Conservation (phyloP, 768 basidiomycete species). For the Trametes meyenii region DNA sequence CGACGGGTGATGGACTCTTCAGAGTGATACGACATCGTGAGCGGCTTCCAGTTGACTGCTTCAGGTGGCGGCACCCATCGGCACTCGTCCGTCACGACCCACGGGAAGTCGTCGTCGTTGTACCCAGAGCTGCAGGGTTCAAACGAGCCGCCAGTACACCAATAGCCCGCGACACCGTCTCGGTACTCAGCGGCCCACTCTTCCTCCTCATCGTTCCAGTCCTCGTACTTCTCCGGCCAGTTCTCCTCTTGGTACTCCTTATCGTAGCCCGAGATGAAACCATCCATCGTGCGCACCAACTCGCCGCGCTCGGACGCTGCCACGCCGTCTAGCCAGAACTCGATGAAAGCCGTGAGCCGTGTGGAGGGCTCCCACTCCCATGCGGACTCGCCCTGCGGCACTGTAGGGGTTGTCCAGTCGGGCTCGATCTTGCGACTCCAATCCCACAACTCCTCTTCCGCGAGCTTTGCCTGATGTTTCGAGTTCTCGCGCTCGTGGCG, state of each 20-base stretch:
- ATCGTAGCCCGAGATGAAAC: conserved; percentile 48
- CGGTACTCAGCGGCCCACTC: conserved; percentile 9
- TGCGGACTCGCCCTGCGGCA: conserved; percentile 10
- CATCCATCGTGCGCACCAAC: conserved; percentile 45
- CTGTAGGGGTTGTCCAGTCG: conserved; percentile 8
- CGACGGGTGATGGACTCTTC: background rate
- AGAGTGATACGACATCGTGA: background rate
- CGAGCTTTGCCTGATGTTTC: conserved; percentile 25
- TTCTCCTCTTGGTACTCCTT: conserved; percentile 32
- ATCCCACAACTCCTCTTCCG: conserved; percentile 18
- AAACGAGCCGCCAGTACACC: conserved; percentile 13
- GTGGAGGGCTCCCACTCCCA: conserved; percentile 19
- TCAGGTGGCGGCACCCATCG: too few relatives aligned
- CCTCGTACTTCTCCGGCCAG: conserved; percentile 1
- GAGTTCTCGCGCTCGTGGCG: conserved; percentile 35
- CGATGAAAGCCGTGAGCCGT: conserved; percentile 43
- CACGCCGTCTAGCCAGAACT: conserved; percentile 56
- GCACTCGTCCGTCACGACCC: too few relatives aligned
- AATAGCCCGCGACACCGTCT: conserved; percentile 1
- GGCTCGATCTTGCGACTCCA: background rate
- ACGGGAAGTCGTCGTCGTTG: background rate
- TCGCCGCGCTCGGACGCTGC: conserved; percentile 48
- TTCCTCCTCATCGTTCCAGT: conserved; percentile 2
- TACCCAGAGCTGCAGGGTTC: conserved; percentile 7
- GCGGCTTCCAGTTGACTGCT: too few relatives aligned